Evolutionary conservation across 2,329 filamentous ascomycete genomes (phyloP).

Genomic region (Biscogniauxia marginata): DNA sequence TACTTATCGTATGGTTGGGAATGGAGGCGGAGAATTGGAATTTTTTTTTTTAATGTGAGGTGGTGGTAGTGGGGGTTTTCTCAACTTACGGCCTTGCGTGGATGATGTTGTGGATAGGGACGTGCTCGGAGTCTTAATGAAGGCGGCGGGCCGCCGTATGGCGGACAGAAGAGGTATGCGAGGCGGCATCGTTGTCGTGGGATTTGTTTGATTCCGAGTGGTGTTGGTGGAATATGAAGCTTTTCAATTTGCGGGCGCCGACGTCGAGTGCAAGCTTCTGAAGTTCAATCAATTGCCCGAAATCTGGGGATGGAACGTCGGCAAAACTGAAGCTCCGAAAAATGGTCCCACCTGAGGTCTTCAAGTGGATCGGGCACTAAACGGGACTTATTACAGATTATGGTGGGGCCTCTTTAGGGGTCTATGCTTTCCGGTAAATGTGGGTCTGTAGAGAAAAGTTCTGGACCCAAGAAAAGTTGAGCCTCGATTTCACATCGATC

Average conservation of each 20-base stretch:
- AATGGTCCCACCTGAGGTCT: too few relatives aligned
- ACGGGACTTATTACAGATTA: too few relatives aligned
- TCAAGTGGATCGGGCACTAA: too few relatives aligned
- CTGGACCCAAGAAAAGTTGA: constrained; percentile 10
- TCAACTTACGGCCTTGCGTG: constrained; percentile 22
- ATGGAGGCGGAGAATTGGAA: background rate
- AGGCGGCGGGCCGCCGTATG: constrained; percentile 22
- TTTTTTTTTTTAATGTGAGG: too few relatives aligned
- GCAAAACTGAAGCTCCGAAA: background rate
- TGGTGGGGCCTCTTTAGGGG: background rate
- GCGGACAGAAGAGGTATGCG: constrained; percentile 34
- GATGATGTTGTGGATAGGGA: constrained; percentile 26
- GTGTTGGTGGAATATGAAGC: too few relatives aligned
- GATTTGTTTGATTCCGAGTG: constrained; percentile 7
- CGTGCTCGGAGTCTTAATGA: constrained; percentile 21
- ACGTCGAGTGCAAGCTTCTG: too few relatives aligned
- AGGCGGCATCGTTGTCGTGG: constrained; percentile 39
- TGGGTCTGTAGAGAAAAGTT: background rate
- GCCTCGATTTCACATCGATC: constrained; percentile 5
- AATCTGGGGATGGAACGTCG: background rate
- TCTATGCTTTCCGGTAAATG: background rate
- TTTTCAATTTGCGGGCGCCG: too few relatives aligned
- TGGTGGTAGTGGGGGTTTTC: background rate
- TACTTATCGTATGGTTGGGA: background rate
- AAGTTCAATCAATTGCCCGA: background rate